These are phyloP conservation scores for Rhodamnia rubescens DNA, from an alignment of 345 rosid genomes.

Conservation along the genomic window DNA sequence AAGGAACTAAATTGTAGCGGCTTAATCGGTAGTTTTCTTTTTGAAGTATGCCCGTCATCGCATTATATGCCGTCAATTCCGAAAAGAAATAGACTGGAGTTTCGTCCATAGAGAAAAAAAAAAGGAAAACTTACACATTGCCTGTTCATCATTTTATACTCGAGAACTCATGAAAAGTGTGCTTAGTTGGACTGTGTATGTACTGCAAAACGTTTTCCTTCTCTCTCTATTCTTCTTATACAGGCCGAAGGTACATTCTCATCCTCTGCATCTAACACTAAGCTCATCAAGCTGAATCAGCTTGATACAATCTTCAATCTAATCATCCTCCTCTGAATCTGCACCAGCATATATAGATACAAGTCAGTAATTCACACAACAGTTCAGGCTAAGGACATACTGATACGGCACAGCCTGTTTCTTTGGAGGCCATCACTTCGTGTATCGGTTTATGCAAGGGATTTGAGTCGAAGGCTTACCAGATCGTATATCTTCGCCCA, in stretches of 20 bases:
- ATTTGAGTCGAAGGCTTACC: constrained; percentile 33
- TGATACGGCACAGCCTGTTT: neutral
- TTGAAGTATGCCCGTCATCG: neutral
- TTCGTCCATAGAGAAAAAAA: neutral
- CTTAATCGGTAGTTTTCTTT: neutral
- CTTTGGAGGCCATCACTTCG: neutral
- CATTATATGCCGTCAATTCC: neutral
- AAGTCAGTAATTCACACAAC: neutral
- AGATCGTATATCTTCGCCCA: constrained; percentile 96
- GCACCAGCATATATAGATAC: constrained; percentile 8
- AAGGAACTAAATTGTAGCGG: neutral
- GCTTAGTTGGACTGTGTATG: neutral
- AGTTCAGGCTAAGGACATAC: neutral
- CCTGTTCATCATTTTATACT: neutral
- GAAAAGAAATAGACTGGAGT: neutral
- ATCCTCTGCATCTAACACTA: neutral
- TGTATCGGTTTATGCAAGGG: neutral
- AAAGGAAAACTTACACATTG: neutral
- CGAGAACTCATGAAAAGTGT: neutral
- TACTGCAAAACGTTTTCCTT: neutral
- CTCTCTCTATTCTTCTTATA: neutral
- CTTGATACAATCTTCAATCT: constrained; percentile 11
- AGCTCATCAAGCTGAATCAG: neutral
- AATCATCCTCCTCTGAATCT: constrained; percentile 96
- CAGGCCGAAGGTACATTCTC: neutral